Evolutionary conservation across 805 yeast species (phyloP).

Genomic region (Wickerhamomyces ciferrii): DNA sequence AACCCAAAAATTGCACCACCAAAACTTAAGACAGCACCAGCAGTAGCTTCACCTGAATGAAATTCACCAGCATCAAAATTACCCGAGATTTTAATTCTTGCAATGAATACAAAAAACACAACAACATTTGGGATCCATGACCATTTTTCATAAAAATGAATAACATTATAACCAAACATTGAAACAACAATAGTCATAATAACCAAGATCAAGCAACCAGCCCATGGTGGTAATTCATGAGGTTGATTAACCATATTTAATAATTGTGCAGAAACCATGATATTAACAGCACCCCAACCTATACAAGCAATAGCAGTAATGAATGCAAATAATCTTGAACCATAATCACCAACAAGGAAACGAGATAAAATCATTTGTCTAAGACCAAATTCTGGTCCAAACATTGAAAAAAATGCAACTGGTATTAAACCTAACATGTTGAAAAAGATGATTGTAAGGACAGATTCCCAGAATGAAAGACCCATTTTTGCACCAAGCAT

Average conservation of each 20-base stretch:
- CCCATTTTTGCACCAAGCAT: slow-evolving; percentile 62
- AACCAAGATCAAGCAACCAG: slow-evolving; percentile 74
- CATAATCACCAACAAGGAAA: slow-evolving; percentile 68
- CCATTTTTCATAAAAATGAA: slow-evolving; percentile 79
- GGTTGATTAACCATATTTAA: slow-evolving; percentile 66
- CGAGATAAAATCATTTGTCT: slow-evolving; percentile 85
- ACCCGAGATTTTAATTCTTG: slow-evolving; percentile 62
- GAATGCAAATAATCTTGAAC: slow-evolving; percentile 71
- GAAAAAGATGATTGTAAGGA: slow-evolving; percentile 66
- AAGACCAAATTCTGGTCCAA: slow-evolving; percentile 80
- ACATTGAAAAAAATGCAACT: slow-evolving; percentile 77
- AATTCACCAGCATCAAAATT: slow-evolving; percentile 53
- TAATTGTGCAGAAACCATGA: slow-evolving; percentile 83
- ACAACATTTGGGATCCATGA: slow-evolving; percentile 82
- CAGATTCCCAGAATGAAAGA: slow-evolving; percentile 69
- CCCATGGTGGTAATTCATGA: slow-evolving; percentile 76
- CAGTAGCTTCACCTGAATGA: slow-evolving; percentile 56
- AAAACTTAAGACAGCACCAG: slow-evolving; percentile 72
- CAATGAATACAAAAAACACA: slow-evolving; percentile 73
- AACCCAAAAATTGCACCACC: slow-evolving; percentile 84
- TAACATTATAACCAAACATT: slow-evolving; percentile 78
- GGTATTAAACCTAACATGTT: slow-evolving; percentile 66
- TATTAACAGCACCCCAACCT: slow-evolving; percentile 95
- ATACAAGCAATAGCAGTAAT: slow-evolving; percentile 81
- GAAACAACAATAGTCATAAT: slow-evolving; percentile 66